Conservation (phyloP, 768 basidiomycete species). For the Lactifluus echinatus region DNA sequence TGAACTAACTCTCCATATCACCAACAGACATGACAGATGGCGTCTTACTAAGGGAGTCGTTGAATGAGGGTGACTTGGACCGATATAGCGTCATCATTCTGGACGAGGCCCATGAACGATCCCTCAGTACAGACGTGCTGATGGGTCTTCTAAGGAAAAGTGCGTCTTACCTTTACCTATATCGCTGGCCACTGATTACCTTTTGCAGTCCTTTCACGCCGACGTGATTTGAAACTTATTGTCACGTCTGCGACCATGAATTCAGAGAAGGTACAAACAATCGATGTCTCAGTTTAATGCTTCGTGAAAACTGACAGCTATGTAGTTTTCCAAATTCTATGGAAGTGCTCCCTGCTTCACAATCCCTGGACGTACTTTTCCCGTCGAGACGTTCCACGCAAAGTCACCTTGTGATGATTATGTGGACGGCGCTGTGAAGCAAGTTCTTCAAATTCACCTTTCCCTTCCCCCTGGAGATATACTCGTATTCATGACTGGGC, state of each 20-base stretch:
- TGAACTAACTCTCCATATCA: neutral
- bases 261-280: slow-evolving; percentile 73
- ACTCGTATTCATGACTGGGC: slow-evolving; percentile 98
- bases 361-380: slow-evolving; percentile 92
- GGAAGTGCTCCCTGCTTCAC: slow-evolving; percentile 93
- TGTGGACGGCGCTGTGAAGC: slow-evolving; percentile 96
- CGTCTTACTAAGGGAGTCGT: slow-evolving; percentile 92
- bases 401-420: slow-evolving; percentile 99
- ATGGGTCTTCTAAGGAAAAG: slow-evolving; percentile 96
- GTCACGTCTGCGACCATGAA: slow-evolving; percentile 99
- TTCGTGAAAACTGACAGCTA: neutral
- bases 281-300: too few species aligned
- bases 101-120: slow-evolving; percentile 98
- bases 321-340: slow-evolving; percentile 91
- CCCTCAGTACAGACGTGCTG: slow-evolving; percentile 92
- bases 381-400: slow-evolving; percentile 91
- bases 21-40: slow-evolving; percentile 94
- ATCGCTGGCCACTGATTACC: neutral
- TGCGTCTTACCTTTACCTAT: slow-evolving; percentile 31
- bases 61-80: slow-evolving; percentile 98
- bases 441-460: slow-evolving; percentile 93
- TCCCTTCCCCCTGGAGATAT: slow-evolving; percentile 91
- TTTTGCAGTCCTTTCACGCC: slow-evolving; percentile 60
- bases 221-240: slow-evolving; percentile 90
- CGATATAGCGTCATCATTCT: slow-evolving; percentile 94